phyloP scores from a whole-genome alignment of 139 green algal genomes.

The Chlamydomonas asymmetrica region DNA sequence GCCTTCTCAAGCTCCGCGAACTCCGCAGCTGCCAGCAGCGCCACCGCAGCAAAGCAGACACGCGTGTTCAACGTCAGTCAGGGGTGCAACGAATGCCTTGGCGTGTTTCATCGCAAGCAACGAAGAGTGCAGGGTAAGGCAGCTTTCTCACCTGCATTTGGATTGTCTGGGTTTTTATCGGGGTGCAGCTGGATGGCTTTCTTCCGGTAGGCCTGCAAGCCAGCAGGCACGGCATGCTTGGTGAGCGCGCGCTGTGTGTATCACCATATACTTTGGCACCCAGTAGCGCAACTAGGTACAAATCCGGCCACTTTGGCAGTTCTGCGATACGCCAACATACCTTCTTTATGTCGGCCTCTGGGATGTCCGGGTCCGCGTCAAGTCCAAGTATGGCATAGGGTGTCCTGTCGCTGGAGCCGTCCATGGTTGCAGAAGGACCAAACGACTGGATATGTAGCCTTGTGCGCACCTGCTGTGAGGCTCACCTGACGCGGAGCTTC shows the following conservation, averaged over 20 bases:
- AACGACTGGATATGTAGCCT: no score
- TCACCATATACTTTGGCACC: neutral
- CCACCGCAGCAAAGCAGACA: neutral
- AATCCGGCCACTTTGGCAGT: neutral
- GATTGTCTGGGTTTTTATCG: constrained; percentile 76
- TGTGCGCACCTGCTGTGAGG: no score
- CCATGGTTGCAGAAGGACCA: constrained; percentile 24
- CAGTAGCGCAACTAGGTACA: neutral
- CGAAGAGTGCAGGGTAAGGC: no score
- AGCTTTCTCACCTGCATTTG: constrained; percentile 48
- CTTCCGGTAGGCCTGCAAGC: constrained; percentile 67
- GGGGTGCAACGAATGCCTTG: no score
- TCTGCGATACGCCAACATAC: neutral
- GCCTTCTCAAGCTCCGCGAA: constrained; percentile 83
- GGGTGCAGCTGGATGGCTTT: constrained; percentile 79
- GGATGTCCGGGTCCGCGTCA: constrained; percentile 43
- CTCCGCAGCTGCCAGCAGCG: constrained; percentile 61
- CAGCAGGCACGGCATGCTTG: neutral
- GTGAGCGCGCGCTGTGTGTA: no score
- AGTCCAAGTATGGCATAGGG: constrained; percentile 69
- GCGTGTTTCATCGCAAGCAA: neutral
- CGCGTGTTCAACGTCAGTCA: no score
- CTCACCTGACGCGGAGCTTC: no score
- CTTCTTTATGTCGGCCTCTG: constrained; percentile 70
- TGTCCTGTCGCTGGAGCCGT: constrained; percentile 40